Base-by-base conservation (phyloP, 2,329 filamentous ascomycete genomes). In the Fusarium torulosum region DNA sequence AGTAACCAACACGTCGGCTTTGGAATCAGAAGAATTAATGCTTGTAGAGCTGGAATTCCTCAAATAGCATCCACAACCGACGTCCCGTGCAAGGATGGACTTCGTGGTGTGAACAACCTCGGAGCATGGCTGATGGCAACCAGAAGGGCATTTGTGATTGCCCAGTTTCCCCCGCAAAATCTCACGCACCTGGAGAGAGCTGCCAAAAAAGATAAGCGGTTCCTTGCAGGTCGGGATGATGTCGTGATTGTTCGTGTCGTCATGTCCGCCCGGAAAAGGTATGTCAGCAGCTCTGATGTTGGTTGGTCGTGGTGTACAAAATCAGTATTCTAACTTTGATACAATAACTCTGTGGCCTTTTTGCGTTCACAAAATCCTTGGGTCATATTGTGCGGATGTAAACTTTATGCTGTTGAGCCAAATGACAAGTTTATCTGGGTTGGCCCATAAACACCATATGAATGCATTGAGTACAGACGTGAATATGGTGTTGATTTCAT, bases 61-160 rank as follows among this genome's bases (percentile, higher is more conserved):
- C 66, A 63, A 69, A 69, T 69, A 66, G 29, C 38, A 66, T 59
- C 17, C 47, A 66, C n/a, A 33, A 52, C 60, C 66, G 66, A 68
- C 44, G 53, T 68, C 61, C 64, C 46, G 56, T 69, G 45, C 50
- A 67, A 53, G 64, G 64, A 55, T 67, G 27, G 14, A 21, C 37
- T 17, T 46, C 6, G 33, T 56, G 65, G 66, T 63, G 66, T 69
- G 56, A 53, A 63, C 66, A 63, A 69, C 61, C 53, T 45, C 58
- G 66, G 38, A 69, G 44, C 40, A 59, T 41, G 25, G 37, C 41
- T 31, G 54, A 40, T 53, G 35, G 21, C 27, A 13, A 38, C 47
- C 44, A 59, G 44, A 47, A 56, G 50, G 41, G n/a, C 25, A 55
- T 58, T 63, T 37, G 38, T 53, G 35, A 52, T 25, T 59, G 41